Percentiles rank a stretch among this genome's conserved stretches.
phyloP scores from a whole-genome alignment of 371 early-diverging fungal genomes.

The Mortierella sp. region DNA sequence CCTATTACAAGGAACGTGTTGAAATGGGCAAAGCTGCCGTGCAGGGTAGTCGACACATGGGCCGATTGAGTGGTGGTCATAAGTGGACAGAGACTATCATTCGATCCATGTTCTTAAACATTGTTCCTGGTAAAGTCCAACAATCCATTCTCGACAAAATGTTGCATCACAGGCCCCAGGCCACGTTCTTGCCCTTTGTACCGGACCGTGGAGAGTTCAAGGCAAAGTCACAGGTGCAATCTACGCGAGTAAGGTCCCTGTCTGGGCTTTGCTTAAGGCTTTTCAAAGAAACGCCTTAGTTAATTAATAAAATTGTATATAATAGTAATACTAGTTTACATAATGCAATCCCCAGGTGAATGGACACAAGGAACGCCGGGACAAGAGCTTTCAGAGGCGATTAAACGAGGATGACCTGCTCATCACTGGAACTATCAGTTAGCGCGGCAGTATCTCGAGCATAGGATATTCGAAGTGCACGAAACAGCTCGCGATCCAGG shows the following conservation, averaged over 20 bases:
- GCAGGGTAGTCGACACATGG: constrained; percentile 35
- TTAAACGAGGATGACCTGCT: too few species aligned
- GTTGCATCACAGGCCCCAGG: constrained; percentile 34
- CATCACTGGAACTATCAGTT: too few species aligned
- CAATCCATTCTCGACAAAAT: constrained; percentile 31
- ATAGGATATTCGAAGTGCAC: too few species aligned
- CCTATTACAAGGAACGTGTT: constrained; percentile 35
- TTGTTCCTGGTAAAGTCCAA: constrained; percentile 28
- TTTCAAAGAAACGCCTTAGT: not conserved
- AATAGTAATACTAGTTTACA: not conserved
- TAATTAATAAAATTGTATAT: not conserved
- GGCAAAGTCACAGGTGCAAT: constrained; percentile 19
- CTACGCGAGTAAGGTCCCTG: constrained; percentile 17
- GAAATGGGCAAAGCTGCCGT: constrained; percentile 39
- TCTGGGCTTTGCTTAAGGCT: constrained; percentile 25
- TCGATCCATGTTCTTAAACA: constrained; percentile 41
- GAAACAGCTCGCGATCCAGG: too few species aligned
- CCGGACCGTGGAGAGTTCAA: constrained; percentile 37
- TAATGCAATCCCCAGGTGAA: too few species aligned
- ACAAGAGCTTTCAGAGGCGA: too few species aligned
- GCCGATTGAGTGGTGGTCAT: constrained; percentile 35
- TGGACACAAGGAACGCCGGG: too few species aligned
- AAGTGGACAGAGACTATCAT: constrained; percentile 31
- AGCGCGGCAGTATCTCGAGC: too few species aligned
- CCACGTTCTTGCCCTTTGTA: constrained; percentile 32